Evolutionary conservation across 2,329 filamentous ascomycete genomes (phyloP).

Genomic region (Fusarium nelsonii): DNA sequence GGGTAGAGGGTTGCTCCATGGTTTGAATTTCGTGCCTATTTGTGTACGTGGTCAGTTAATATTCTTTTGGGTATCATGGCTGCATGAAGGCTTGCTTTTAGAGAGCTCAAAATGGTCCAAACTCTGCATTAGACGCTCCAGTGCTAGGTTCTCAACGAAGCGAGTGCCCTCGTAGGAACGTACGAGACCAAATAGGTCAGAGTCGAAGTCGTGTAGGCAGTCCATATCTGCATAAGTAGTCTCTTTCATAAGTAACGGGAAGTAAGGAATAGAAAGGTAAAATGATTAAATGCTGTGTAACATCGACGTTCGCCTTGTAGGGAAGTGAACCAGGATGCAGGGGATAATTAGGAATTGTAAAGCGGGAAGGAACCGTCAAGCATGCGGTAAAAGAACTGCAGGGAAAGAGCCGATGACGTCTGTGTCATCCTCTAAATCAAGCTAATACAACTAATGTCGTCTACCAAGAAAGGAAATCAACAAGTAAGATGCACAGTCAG

Average conservation of each 20-base stretch:
- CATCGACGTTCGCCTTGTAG: too few species aligned
- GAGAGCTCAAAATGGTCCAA: neutral
- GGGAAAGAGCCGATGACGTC: neutral
- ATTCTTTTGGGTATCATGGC: rapidly evolving
- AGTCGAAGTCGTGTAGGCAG: neutral
- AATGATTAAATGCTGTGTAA: neutral
- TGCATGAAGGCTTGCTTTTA: neutral
- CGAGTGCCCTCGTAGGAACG: neutral
- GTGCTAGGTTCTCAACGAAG: neutral
- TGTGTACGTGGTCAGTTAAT: rapidly evolving
- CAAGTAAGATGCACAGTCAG: neutral
- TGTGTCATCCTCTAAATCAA: neutral
- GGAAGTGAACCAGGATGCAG: too few species aligned
- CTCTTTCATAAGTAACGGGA: neutral
- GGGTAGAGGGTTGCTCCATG: neutral
- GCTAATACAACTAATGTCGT: neutral
- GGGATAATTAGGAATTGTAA: too few species aligned
- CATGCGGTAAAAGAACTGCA: neutral
- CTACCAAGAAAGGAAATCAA: neutral
- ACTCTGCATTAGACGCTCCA: neutral
- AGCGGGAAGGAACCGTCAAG: neutral
- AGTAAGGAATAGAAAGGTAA: neutral
- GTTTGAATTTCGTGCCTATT: neutral
- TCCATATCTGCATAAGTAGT: neutral
- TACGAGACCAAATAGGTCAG: neutral